Evolutionary conservation across 768 basidiomycete genomes (phyloP), one percentile per base, ranked within the genome.

Genomic region (Termitomyces titanicus): DNA sequence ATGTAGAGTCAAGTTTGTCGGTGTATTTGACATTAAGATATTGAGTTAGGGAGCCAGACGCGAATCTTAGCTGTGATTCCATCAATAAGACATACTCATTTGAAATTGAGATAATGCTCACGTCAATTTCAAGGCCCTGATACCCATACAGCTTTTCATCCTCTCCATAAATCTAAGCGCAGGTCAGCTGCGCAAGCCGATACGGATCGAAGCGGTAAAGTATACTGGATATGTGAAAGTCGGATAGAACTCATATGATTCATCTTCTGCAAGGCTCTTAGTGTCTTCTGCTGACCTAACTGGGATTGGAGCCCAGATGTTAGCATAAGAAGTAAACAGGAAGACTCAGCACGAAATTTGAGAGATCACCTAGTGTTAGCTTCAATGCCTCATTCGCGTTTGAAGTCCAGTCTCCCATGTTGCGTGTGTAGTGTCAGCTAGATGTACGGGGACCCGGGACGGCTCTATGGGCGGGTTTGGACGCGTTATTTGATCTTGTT

Each of bases 71-170:
- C 94, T 97, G 15, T 56, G 27, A 18, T 22, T 35, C 48, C 49
- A 46, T 27, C 6, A 29, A 24, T 39, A 3, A 38, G 25, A 13
- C 45, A 35, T 25, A 37, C 17, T 35, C 34, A 22, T 31, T 40
- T 20, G 29, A 17, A 17, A 27, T 34, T 22, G 20, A 34, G 12
- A 40, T 27, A 10, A 24, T 46, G 71, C 85, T 58, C 66, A 97
- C 94, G 66, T 96, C 84, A 62, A 98, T 87, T 25, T 79, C 68
- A 33, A 99, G 78, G 64, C 87, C 87, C 58, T 84, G 80, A 72
- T 97, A 98, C 2, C 96, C 96, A 68, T 96, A 98, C 53, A 98
- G 88, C 73, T 87, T 94, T 73, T 99, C 94, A 51, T 96, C 90
- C 64, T 98, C 93, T 50, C 96, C 96, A 66, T 86, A 98, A 64